Conservation (phyloP, 2,329 filamentous ascomycete species). For the Fonsecaea nubica region DNA sequence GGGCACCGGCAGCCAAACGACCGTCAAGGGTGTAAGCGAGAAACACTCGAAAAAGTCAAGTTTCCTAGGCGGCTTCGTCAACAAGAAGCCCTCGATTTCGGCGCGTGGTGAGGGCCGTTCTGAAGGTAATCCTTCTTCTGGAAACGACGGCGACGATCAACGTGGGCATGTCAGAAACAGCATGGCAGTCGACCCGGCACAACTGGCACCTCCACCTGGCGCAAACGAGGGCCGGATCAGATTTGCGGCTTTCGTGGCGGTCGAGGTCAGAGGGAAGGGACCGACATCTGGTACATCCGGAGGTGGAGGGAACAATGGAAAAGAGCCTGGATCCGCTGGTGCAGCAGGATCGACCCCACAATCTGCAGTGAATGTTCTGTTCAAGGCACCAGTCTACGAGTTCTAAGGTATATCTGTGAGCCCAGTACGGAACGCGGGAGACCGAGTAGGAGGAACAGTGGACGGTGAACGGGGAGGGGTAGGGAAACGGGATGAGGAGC, state of each 20-base stretch:
- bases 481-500: neutral
- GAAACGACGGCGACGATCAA: constrained; percentile 27
- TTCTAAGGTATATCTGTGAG: constrained; percentile 36
- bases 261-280: constrained; percentile 73
- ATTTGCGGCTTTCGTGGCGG: constrained; percentile 75
- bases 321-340: constrained; percentile 30
- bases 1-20: constrained; percentile 27
- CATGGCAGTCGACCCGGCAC: constrained; percentile 30
- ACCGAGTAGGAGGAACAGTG: neutral
- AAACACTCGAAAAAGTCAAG: constrained; percentile 49
- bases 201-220: constrained; percentile 29
- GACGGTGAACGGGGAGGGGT: neutral
- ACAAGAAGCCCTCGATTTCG: constrained; percentile 43
- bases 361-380: constrained; percentile 64
- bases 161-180: constrained; percentile 30
- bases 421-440: neutral
- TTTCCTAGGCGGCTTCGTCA: constrained; percentile 51
- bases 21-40: constrained; percentile 36
- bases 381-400: constrained; percentile 74
- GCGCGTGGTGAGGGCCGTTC: constrained; percentile 36
- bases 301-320: constrained; percentile 23
- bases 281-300: constrained; percentile 12
- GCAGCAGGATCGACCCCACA: constrained; percentile 28
- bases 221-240: constrained; percentile 62
- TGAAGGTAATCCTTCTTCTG: constrained; percentile 38